These are phyloP conservation scores for Metarhizium anisopliae DNA, from an alignment of 2,329 filamentous ascomycete genomes.

Conservation along the genomic window DNA sequence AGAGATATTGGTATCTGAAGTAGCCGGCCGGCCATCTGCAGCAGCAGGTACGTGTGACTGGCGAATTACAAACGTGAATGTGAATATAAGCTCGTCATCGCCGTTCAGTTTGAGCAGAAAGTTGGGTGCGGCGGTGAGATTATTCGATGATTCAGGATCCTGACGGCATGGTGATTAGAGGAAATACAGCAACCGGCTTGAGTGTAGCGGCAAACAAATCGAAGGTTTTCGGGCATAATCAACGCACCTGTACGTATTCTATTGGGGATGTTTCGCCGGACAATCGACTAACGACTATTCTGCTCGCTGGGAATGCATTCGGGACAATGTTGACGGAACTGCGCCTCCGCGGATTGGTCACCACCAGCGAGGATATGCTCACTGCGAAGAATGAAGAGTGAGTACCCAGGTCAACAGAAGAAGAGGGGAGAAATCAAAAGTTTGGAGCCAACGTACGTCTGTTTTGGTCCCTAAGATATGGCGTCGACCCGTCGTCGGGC, in stretches of 20 bases:
- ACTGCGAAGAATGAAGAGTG: constrained; percentile 43
- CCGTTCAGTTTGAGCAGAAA: constrained; percentile 83
- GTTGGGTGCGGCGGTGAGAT: constrained; percentile 43
- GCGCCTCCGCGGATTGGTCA: constrained; percentile 72
- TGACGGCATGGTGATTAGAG: constrained; percentile 25
- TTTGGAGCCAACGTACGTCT: constrained; percentile 55
- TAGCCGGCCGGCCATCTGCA: constrained; percentile 36
- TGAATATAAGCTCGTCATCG: constrained; percentile 88
- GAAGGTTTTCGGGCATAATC: constrained; percentile 2
- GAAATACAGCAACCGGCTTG: neutral
- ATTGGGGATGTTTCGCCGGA: constrained; percentile 65
- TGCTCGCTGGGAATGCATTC: constrained; percentile 79
- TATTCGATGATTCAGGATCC: constrained; percentile 62
- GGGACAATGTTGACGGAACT: constrained; percentile 70
- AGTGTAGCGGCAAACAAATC: neutral
- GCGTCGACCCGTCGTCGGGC: constrained; percentile 68
- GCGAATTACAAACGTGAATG: constrained; percentile 79
- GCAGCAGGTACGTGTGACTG: constrained; percentile 37
- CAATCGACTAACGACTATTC: constrained; percentile 64
- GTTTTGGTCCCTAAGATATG: constrained; percentile 87
- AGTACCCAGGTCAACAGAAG: constrained; percentile 7
- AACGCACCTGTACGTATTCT: constrained; percentile 82
- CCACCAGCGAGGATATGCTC: constrained; percentile 72
- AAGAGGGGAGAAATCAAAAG: constrained; percentile 2
- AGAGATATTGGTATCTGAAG: constrained; percentile 67